These are phyloP conservation scores for Euphorbia schlechtendalii DNA, from an alignment of 441 rosid genomes.

Conservation along the genomic window DNA sequence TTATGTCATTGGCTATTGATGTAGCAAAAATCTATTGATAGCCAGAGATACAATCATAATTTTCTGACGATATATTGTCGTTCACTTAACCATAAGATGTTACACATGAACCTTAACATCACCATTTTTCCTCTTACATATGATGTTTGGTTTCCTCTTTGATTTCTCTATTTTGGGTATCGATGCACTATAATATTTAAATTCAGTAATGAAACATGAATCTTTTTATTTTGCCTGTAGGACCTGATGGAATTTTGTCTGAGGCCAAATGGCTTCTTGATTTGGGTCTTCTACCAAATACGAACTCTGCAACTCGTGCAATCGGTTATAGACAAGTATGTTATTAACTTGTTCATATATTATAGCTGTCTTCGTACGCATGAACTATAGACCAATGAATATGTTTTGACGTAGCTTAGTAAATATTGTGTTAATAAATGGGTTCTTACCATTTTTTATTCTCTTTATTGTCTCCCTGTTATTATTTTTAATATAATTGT, in stretches of 20 bases:
- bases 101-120: neutral
- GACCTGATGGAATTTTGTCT: conserved; percentile 53
- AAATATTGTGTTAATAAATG: neutral
- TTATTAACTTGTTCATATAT: neutral
- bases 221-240: conserved; percentile 24
- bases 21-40: neutral
- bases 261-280: conserved; percentile 90
- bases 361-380: neutral
- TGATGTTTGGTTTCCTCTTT: neutral
- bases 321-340: conserved; percentile 87
- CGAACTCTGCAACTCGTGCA: conserved; percentile 83
- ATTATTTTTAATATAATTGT: neutral
- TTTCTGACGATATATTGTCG: neutral
- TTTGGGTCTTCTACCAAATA: conserved; percentile 68
- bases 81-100: neutral
- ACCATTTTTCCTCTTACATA: neutral
- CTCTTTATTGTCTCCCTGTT: neutral
- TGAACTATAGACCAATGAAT: neutral
- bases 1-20: neutral
- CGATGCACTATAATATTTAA: neutral
- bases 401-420: neutral
- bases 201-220: neutral
- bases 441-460: neutral
- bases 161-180: neutral
- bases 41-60: neutral